Base-by-base conservation (phyloP, 306 rosid genomes). In the Inga leiocalycina region DNA sequence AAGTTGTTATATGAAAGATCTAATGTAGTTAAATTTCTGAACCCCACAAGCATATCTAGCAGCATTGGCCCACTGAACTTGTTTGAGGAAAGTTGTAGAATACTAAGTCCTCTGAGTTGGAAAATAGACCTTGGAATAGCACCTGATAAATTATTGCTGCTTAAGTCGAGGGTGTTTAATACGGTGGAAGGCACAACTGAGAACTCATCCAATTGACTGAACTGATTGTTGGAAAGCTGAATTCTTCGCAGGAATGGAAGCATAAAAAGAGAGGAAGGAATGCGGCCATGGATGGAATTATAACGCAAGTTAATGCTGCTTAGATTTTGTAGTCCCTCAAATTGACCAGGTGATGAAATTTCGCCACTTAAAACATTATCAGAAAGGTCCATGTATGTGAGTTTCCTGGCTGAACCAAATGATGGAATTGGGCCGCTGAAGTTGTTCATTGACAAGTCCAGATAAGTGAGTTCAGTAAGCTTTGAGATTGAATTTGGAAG, bases 1-100 rank as follows among this genome's bases (percentile, higher is more conserved):
- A 92, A 64, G 37, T 76, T 76, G 81, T 91, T 92, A 83, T 43
- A 76, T n/a, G 96, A 94, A 77, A 94, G 94, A 39, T 92, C 91
- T 8, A 92, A 79, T n/a, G 35, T 24, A 0, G 90, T 79, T 32
- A 91, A 85, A 82, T 89, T 90, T 43, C 6, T 64, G 0, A 90
- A 86, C 10, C 44, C 41, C 45, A 1, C 39, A 22, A 94, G 20
- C 67, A 0, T 9, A 8, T 67, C 2, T 2, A 92, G 77, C 3
- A n/a, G 57, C 15, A 87, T 3, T 2, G n/a, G 3, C 16, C 91
- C 97, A 0, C 11, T 88, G 49, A 92, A 85, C 34, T 80, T 91
- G 89, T 94, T 92, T 39, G 84, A 84, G 71, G 98, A 71, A 46
- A 94, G 89, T 32, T 30, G 70, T 19, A 92, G 89, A 32, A 61